Evolutionary conservation across 768 basidiomycete genomes (phyloP).

Genomic region (Postia placenta): DNA sequence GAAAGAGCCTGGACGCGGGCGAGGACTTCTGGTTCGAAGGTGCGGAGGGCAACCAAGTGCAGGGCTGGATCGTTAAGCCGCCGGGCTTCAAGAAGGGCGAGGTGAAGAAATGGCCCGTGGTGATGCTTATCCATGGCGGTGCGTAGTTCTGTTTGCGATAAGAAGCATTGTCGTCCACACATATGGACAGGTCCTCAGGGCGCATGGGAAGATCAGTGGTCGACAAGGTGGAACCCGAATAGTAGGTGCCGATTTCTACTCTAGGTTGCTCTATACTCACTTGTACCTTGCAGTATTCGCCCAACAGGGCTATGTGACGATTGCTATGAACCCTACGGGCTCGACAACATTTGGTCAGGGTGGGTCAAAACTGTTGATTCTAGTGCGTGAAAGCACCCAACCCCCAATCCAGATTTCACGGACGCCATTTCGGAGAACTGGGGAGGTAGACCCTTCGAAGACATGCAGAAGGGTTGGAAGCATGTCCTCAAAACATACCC

Average conservation of each 20-base stretch:
- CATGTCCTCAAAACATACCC: slow-evolving; percentile 60
- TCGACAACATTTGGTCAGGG: slow-evolving; percentile 91
- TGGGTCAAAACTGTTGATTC: neutral
- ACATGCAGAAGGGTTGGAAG: slow-evolving; percentile 72
- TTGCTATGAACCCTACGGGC: slow-evolving; percentile 91
- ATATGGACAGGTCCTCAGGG: slow-evolving; percentile 51
- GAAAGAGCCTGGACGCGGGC: slow-evolving; percentile 52
- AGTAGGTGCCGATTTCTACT: slow-evolving; percentile 29
- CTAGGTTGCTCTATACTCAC: neutral
- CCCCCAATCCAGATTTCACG: slow-evolving; percentile 53
- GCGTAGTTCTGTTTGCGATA: neutral
- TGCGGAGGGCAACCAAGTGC: slow-evolving; percentile 65
- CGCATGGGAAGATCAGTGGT: slow-evolving; percentile 91
- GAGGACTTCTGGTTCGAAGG: slow-evolving; percentile 92
- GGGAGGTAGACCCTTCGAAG: slow-evolving; percentile 79
- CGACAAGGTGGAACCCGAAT: slow-evolving; percentile 89
- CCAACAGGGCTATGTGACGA: slow-evolving; percentile 82
- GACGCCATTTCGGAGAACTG: slow-evolving; percentile 76
- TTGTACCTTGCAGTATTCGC: slow-evolving; percentile 40
- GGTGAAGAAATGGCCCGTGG: slow-evolving; percentile 68
- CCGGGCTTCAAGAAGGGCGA: slow-evolving; percentile 63
- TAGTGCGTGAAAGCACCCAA: neutral
- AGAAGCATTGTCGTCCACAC: neutral
- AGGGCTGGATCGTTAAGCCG: slow-evolving; percentile 83
- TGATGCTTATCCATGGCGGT: slow-evolving; percentile 81